phyloP scores from a whole-genome alignment of 371 early-diverging fungal genomes.

The Mortierella sp. region DNA sequence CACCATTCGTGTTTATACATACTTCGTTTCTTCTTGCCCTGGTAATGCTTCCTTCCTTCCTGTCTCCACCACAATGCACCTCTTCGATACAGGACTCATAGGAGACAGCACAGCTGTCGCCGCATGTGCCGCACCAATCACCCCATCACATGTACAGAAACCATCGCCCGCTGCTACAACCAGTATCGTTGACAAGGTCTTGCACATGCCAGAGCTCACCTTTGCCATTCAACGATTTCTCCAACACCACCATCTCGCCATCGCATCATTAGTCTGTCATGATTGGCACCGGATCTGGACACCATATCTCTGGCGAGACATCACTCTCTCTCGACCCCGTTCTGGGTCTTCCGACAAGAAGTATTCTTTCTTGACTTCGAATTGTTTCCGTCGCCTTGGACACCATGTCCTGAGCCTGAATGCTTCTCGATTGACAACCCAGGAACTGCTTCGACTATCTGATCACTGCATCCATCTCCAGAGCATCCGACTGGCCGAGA shows the following conservation, averaged over 20 bases:
- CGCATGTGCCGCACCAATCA: too few relatives aligned
- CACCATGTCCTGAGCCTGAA: conserved; percentile 11
- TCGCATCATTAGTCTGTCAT: conserved; percentile 13
- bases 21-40: too few relatives aligned
- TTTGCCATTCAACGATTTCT: conserved; percentile 16
- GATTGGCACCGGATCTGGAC: conserved; percentile 22
- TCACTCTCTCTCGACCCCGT: conserved; percentile 8
- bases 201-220: conserved; percentile 25
- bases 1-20: too few relatives aligned
- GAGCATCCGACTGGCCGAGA: conserved; percentile 12
- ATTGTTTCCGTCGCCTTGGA: conserved; percentile 10
- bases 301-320: conserved; percentile 25
- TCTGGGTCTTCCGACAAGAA: neutral
- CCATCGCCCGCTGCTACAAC: neutral
- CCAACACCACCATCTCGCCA: conserved; percentile 12
- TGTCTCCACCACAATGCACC: too few relatives aligned
- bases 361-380: conserved; percentile 8
- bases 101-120: too few relatives aligned
- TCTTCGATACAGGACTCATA: too few relatives aligned
- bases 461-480: conserved; percentile 25
- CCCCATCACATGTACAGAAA: neutral
- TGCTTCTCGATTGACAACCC: conserved; percentile 13
- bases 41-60: too few relatives aligned
- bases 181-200: neutral
- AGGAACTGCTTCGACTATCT: conserved; percentile 11